A percentile compares a stretch with the other conserved stretches of the same genome.
Conservation (phyloP, 2,329 filamentous ascomycete species). For the Didymella pinodella region DNA sequence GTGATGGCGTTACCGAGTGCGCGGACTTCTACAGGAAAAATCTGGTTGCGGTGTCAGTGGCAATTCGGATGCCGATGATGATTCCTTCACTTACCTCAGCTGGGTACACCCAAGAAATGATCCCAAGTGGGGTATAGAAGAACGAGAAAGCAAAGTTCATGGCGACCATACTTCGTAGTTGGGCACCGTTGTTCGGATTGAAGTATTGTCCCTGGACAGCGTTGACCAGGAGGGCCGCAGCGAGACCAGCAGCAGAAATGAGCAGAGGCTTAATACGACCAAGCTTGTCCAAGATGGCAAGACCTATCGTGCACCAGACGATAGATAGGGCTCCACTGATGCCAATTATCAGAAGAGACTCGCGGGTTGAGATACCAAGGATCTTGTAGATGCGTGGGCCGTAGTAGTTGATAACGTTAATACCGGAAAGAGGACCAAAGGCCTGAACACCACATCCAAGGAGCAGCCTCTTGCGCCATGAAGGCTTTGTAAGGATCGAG, state of each 20-base stretch:
- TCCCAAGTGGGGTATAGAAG: conserved; percentile 56
- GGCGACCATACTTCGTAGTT: conserved; percentile 56
- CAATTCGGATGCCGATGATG: too few relatives aligned
- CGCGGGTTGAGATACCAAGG: conserved; percentile 55
- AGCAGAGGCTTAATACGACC: conserved; percentile 60
- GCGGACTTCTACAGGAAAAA: conserved; percentile 56
- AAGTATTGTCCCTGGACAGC: conserved; percentile 53
- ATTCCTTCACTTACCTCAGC: conserved; percentile 40
- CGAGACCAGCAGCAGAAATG: conserved; percentile 55
- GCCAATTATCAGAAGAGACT: conserved; percentile 60
- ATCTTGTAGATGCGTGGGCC: conserved; percentile 55
- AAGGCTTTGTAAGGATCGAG: conserved; percentile 54
- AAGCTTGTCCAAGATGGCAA: conserved; percentile 57
- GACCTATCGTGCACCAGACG: conserved; percentile 56
- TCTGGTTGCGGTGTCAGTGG: conserved; percentile 18
- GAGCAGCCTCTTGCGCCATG: conserved; percentile 57
- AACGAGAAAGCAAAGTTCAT: conserved; percentile 59
- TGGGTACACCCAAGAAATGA: conserved; percentile 59
- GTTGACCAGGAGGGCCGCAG: conserved; percentile 42
- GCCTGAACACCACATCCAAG: conserved; percentile 60
- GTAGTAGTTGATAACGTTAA: conserved; percentile 55
- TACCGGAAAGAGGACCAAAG: conserved; percentile 59
- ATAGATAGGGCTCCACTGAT: conserved; percentile 60
- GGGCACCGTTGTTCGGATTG: conserved; percentile 45
- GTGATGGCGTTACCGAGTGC: conserved; percentile 55